phyloP scores from a whole-genome alignment of 164 flowering plant genomes.

The Echeveria elegans region DNA sequence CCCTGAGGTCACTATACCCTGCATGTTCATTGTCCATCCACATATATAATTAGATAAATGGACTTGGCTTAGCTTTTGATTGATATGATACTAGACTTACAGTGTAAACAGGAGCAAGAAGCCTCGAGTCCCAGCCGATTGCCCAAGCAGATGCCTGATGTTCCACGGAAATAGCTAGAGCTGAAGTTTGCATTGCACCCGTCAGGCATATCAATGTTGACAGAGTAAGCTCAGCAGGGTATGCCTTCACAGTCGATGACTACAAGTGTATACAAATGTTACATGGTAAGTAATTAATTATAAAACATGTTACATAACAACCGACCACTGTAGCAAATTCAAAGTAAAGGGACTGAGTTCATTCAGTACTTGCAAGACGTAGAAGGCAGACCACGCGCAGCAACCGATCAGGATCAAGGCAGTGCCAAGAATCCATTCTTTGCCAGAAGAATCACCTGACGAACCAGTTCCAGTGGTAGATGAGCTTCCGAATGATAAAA shows the following conservation, averaged over 20 bases:
- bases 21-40: not conserved
- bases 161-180: constrained; percentile 51
- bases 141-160: constrained; percentile 53
- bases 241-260: constrained; percentile 60
- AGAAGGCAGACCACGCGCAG: constrained; percentile 64
- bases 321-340: too few relatives aligned
- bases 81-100: constrained; percentile 23
- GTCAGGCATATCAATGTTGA: constrained; percentile 54
- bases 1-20: constrained; percentile 89
- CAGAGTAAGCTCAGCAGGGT: constrained; percentile 81
- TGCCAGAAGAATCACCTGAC: constrained; percentile 6
- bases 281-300: not conserved
- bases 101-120: constrained; percentile 67
- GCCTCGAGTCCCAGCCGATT: constrained; percentile 69
- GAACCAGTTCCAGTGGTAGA: constrained; percentile 18
- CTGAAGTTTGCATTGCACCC: constrained; percentile 58
- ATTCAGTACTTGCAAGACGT: constrained; percentile 58
- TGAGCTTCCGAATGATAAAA: constrained; percentile 18
- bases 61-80: not conserved
- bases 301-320: not conserved
- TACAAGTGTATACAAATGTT: constrained; percentile 12
- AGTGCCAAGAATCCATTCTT: constrained; percentile 62
- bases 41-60: not conserved
- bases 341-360: not conserved
- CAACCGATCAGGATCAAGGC: constrained; percentile 51